Base-by-base conservation (phyloP, 257 asterid genomes). In the Solanum etuberosum region DNA sequence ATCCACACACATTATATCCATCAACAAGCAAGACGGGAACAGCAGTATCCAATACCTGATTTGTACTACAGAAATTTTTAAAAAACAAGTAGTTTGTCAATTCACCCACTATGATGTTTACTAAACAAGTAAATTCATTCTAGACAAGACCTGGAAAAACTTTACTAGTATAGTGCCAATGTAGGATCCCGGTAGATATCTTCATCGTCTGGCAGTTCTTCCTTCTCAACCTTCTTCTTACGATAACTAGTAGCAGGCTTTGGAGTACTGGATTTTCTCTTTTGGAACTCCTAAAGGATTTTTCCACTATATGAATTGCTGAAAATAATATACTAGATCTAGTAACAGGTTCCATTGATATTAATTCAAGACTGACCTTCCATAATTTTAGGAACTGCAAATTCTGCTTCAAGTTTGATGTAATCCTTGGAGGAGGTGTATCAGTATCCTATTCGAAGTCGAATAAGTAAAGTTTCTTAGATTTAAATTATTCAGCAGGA, bases 1-100 rank as follows among this genome's bases (percentile, higher is more conserved):
- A 97, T 78, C 99, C 99, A 84, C 99, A 97, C 76, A 97, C 94
- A 89, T 97, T 97, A 89, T 95, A 97, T 86, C 99, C 99, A 92
- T 97, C 99, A 91, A 97, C 98, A 83, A 97, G 99, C 90, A 95
- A 92, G 88, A 97, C 99, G 13, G 99, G 99, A 68, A 88, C 89
- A 13, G 92, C 99, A 87, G 92, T 90, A 89, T 94, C 98, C 61
- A 94, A 54, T 59, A 98, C 97, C 93, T 94, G 98, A 90, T 92
- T 92, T 81, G 98, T 94, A 88, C 99, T 97, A 92, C 91, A 86
- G 74, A 83, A 76, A 84, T 74, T 21, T 88, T 15, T 84, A 82
- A 42, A 70, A 83, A 81, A 87, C 80, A 59, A 65, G 65, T 27
- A n/a, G 34, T 43, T 86, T 86, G 34, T 34, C 86, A 81, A 72